Percentiles rank a stretch among this genome's conserved stretches.
Conservation (phyloP, 2,329 filamentous ascomycete genomes). For the Lachnellula hyalina region DNA sequence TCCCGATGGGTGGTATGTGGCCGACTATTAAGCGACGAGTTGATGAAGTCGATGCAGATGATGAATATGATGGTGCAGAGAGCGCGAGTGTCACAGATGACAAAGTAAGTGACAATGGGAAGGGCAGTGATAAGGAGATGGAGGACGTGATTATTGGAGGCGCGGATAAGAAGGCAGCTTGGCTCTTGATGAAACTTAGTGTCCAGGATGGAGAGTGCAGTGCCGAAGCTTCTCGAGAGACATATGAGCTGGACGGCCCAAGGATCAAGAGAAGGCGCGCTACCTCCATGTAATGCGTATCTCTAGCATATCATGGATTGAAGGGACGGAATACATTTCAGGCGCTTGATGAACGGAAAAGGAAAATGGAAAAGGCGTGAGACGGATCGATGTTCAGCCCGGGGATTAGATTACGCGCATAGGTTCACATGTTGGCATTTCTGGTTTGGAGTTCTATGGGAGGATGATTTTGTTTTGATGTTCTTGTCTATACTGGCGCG, state of each 20-base stretch:
- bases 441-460: neutral
- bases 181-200: slow-evolving; percentile 44
- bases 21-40: slow-evolving; percentile 12
- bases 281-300: slow-evolving; percentile 30
- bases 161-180: slow-evolving; percentile 41
- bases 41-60: slow-evolving; percentile 24
- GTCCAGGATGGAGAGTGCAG: slow-evolving; percentile 32
- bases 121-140: slow-evolving; percentile 12
- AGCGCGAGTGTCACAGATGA: slow-evolving; percentile 18
- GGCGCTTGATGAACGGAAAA: neutral
- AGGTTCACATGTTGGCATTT: neutral
- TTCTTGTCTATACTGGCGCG: neutral
- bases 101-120: slow-evolving; percentile 11
- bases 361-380: neutral
- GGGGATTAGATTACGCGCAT: neutral
- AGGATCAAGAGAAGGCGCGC: slow-evolving; percentile 39
- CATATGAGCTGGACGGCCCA: slow-evolving; percentile 16
- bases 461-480: neutral
- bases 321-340: neutral
- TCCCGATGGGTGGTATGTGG: slow-evolving; percentile 13
- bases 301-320: neutral
- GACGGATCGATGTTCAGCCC: slow-evolving; percentile 3
- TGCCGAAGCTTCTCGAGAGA: slow-evolving; percentile 1
- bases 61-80: slow-evolving; percentile 27
- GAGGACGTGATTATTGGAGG: slow-evolving; percentile 23